phyloP scores from a whole-genome alignment of 2,329 filamentous ascomycete species.

The Metarhizium anisopliae region DNA sequence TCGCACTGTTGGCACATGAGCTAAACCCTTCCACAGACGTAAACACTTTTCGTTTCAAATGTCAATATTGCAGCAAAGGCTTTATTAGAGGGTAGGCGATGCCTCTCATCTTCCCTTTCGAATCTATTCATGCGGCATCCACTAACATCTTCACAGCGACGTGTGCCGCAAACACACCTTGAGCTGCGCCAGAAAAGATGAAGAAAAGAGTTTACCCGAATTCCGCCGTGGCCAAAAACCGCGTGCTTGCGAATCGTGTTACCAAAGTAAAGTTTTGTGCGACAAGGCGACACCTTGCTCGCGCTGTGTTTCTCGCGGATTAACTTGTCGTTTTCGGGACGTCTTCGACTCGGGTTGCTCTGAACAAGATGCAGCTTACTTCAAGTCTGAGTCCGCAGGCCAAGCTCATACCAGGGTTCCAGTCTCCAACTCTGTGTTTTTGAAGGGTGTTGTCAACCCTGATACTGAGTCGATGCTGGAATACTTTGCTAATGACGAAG shows the following conservation, averaged over 20 bases:
- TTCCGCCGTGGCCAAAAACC: slow-evolving; percentile 19
- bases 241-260: slow-evolving; percentile 19
- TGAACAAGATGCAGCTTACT: neutral
- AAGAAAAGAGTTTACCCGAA: neutral
- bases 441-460: slow-evolving; percentile 5
- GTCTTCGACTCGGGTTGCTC: neutral
- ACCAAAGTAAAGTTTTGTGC: slow-evolving; percentile 18
- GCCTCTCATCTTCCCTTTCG: too few relatives aligned
- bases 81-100: too few relatives aligned
- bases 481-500: neutral
- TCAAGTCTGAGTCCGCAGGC: neutral
- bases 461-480: slow-evolving; percentile 4
- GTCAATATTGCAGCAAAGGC: neutral
- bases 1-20: neutral
- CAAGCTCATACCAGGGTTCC: neutral
- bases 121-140: too few relatives aligned
- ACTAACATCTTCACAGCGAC: too few relatives aligned
- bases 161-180: too few relatives aligned
- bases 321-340: slow-evolving; percentile 5
- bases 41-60: neutral
- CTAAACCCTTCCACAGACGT: neutral
- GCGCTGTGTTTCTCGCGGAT: slow-evolving; percentile 12
- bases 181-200: too few relatives aligned
- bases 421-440: neutral
- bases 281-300: slow-evolving; percentile 16